These are phyloP conservation scores for Glaciozyma martinii DNA, from an alignment of 768 basidiomycete species.

Conservation along the genomic window DNA sequence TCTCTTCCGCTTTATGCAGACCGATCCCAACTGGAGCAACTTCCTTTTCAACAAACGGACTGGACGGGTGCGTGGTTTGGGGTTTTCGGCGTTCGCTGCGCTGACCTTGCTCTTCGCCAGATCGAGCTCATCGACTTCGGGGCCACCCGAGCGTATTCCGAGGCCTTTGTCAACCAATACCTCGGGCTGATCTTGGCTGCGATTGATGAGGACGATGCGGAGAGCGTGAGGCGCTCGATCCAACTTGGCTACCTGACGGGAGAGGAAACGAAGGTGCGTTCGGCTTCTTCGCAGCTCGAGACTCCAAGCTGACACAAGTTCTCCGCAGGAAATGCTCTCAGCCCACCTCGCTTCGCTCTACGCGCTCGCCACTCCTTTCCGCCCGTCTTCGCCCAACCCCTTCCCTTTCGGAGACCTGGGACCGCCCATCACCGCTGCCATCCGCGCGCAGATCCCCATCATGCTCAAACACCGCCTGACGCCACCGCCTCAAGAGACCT, in stretches of 20 bases:
- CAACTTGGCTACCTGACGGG: conserved; percentile 84
- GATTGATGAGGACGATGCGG: conserved; percentile 55
- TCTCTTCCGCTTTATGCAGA: conserved; percentile 87
- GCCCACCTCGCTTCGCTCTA: conserved; percentile 77
- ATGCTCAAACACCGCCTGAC: conserved; percentile 84
- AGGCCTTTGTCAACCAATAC: conserved; percentile 83
- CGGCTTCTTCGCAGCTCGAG: neutral
- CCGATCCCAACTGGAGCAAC: conserved; percentile 97
- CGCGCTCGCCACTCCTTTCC: conserved; percentile 80
- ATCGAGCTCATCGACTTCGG: conserved; percentile 92
- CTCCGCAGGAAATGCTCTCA: conserved; percentile 64
- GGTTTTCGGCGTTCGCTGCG: neutral
- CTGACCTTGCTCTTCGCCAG: conserved; percentile 38
- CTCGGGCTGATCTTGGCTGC: conserved; percentile 72
- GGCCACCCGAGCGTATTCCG: conserved; percentile 76
- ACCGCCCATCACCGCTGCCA: conserved; percentile 58
- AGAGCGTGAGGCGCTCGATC: conserved; percentile 63
- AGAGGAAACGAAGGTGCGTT: conserved; percentile 63
- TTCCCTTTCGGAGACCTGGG: conserved; percentile 61
- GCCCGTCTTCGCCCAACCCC: conserved; percentile 52
- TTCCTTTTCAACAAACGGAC: conserved; percentile 74
- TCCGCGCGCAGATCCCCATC: conserved; percentile 71
- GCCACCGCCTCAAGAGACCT: conserved; percentile 88
- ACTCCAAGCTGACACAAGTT: neutral
- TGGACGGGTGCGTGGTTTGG: conserved; percentile 47